Evolutionary conservation across 805 yeast genomes (phyloP), one percentile per base, ranked within the genome.

Genomic region (Candida silvicultrix): DNA sequence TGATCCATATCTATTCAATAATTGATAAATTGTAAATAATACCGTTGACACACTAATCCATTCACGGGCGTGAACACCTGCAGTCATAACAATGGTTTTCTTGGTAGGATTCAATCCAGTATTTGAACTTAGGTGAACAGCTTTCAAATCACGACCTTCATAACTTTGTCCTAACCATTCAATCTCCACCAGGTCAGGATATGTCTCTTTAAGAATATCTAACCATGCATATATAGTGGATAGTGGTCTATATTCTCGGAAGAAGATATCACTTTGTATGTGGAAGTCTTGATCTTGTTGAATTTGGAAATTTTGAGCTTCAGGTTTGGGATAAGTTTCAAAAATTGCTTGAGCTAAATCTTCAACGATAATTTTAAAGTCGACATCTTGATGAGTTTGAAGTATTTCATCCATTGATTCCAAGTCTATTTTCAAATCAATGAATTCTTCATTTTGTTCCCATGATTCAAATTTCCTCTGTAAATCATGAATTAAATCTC

Each of bases 11-110:
- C 69, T 71, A 31, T 67, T 59, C 41, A 80, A 56, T 48, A 87
- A 49, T 60, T 71, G 63, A 57, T 69, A 69, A 19, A 81, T 56
- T 3, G 75, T 63, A 62, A 75, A 86, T 49, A 87, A 75, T 1
- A 80, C 82, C 0, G 92, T 73, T 2, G 89, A 77, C 2, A 82
- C 79, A 34, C 89, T 77, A 23, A 88, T 74, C 97, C 97, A 89
- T 62, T 89, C 97, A 44, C 97, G 72, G 0, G 96, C 94, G 65
- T 89, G 96, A 2, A 85, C 74, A 2, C 96, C 96, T 35, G 90
- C 90, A 1, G 92, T 80, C 8, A 89, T 73, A 4, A 88, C 83
- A 44, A 89, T 74, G 1, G 92, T 85, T 51, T 74, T 78, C 61
- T 74, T 75, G 40, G 76, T 69, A 10, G 71, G 67, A 64, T 52